Evolutionary conservation across 192 early-diverging fungal genomes (phyloP), one percentile per base, ranked within the genome.

Genomic region (Coemansia sp.): DNA sequence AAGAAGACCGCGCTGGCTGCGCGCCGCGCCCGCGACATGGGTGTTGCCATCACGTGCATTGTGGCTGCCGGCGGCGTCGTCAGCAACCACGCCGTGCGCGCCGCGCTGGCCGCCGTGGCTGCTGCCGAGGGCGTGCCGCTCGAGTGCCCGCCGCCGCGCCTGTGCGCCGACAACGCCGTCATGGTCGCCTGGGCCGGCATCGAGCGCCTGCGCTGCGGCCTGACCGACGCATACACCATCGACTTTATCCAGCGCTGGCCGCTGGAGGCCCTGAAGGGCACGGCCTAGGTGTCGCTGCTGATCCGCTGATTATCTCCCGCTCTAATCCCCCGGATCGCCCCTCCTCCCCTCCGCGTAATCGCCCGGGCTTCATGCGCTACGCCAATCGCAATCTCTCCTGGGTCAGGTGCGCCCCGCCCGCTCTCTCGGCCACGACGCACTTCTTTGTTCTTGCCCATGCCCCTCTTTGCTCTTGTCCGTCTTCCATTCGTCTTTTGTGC

Each of bases 181-280:
- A 91, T 91, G 89, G 82, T 91, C 68, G 89, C 89, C 3, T 91
- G 89, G 89, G 77, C 87, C 6, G 89, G 89, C n/a, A 21, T 89
- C 7, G 89, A 91, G 64, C 70, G 89, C 15, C 78, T 83, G 51
- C 74, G 77, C 42, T 54, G 53, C 15, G 84, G 86, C 3, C 74
- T 88, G 53, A 58, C 86, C 0, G 86, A 88, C 62, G 66, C 79
- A 27, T 91, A 88, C 72, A 79, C 78, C 29, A 84, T 91, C 31
- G 82, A 82, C 21, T 85, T 84, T 51, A 80, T 87, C 43, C 89
- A 87, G 49, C 82, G 79, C 60, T 91, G 89, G 89, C 84, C 87
- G 13, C 63, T 91, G 8, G 82, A 87, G 26, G 52, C 58, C 13
- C 68, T 84, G 19, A 76, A 77, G 51, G 49, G 49, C 40, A 76